Evolutionary conservation across 2,329 filamentous ascomycete genomes (phyloP), one percentile per base, ranked within the genome.

Genomic region (Colletotrichum paranaense): DNA sequence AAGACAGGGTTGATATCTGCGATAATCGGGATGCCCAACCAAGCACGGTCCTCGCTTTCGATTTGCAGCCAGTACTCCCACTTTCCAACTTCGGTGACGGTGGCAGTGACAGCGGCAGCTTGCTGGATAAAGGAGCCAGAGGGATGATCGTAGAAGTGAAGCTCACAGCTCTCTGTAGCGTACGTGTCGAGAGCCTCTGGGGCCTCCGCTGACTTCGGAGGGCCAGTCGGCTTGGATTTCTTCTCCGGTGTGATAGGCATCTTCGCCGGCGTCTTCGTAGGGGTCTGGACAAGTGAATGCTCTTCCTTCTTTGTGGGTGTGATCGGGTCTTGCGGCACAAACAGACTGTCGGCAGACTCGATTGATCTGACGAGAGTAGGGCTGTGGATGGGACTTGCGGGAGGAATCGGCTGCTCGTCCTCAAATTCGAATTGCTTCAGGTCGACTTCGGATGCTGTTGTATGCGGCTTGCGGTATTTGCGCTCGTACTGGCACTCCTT

Each of bases 31-130:
- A 97, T 94, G 26, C 95, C 95, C 2, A 99, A 87, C 94, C 95
- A 98, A 67, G 95, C 92, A 78, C 91, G 92, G 42, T 94, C 91
- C 52, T 90, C 88, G 74, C 93, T 92, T 55, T 90, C 90, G 68
- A 98, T 92, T 79, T 98, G 94, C 38, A 99, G 87, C 95, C 95
- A 98, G 84, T 98, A 99, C 76, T 97, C 90, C 97, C 97, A 99
- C 68, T 92, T 90, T 8, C 95, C 96, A 66, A 95, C 89, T 80
- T 98, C 96, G 0, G 92, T 93, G 12, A 99, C 95, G 0, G 91
- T 92, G 7, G 94, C 94, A 53, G 90, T 90, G 46, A 98, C 92
- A 2, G 90, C 88, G 0, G 89, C 84, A 76, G 97, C 95, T 78
- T 98, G 93, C 24, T 94, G 83, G 35, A 96, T 88, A 80, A 99